These are phyloP conservation scores for Aspergillus sergii DNA, from an alignment of 2,329 filamentous ascomycete genomes.

Conservation along the genomic window DNA sequence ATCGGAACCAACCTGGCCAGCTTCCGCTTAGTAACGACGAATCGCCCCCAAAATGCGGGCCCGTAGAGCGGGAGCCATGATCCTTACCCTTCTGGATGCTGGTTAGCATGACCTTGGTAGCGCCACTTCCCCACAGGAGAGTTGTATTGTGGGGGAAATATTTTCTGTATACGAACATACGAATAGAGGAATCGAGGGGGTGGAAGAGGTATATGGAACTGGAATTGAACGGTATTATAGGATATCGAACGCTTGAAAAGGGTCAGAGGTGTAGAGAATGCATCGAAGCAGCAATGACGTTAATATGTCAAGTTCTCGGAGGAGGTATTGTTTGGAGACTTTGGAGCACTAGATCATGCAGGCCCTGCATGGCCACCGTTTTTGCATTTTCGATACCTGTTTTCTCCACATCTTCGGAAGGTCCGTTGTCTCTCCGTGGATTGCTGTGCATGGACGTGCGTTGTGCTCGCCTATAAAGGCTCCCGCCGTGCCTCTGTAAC, in stretches of 20 bases:
- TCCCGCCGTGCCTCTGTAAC: too few species aligned
- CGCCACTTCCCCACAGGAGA: not conserved
- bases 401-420: not conserved
- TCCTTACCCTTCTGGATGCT: not conserved
- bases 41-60: not conserved
- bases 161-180: not conserved
- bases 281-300: not conserved
- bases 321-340: not conserved
- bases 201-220: too few species aligned
- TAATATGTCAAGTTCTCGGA: too few species aligned
- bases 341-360: not conserved
- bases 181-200: too few species aligned
- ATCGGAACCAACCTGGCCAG: not conserved
- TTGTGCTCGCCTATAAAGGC: not conserved
- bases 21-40: not conserved
- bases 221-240: not conserved
- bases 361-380: not conserved
- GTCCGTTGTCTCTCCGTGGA: not conserved
- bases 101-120: not conserved
- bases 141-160: not conserved
- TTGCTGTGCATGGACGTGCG: not conserved
- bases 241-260: not conserved
- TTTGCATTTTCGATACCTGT: too few species aligned
- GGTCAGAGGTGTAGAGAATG: rapidly evolving
- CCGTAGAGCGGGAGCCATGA: not conserved